Percentiles rank a stretch among this genome's conserved stretches.
Evolutionary conservation across 164 flowering plant species (phyloP).

Genomic region (Kalanchoe fedtschenkoi): DNA sequence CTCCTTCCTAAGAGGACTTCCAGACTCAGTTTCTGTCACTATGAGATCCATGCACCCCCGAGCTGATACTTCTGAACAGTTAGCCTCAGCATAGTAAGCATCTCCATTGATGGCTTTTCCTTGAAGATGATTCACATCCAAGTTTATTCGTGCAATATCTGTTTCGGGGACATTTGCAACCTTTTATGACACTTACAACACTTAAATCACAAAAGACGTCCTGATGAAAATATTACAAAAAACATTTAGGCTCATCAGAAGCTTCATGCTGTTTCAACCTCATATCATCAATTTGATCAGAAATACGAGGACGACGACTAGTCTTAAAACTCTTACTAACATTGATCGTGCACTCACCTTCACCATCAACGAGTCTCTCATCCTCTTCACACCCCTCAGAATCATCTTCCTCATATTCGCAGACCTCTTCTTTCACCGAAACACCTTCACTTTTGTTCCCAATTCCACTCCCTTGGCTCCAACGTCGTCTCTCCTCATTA

Average conservation of each 20-base stretch:
- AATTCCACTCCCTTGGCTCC: constrained; percentile 11
- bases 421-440: constrained; percentile 34
- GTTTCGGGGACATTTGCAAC: constrained; percentile 18
- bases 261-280: constrained; percentile 18
- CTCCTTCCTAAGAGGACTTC: constrained; percentile 64
- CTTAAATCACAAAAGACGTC: not conserved
- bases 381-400: constrained; percentile 37
- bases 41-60: constrained; percentile 38
- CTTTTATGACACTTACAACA: constrained; percentile 4
- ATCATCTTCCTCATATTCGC: constrained; percentile 46
- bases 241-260: not conserved
- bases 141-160: constrained; percentile 21
- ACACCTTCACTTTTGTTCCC: constrained; percentile 28
- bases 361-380: constrained; percentile 25
- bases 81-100: constrained; percentile 45
- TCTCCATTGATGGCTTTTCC: constrained; percentile 39
- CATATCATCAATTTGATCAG: constrained; percentile 26
- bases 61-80: constrained; percentile 33
- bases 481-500: constrained; percentile 14
- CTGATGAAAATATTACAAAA: not conserved
- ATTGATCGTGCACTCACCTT: constrained; percentile 23
- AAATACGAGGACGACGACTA: not conserved
- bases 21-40: constrained; percentile 48
- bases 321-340: constrained; percentile 11
- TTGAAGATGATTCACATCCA: constrained; percentile 25